phyloP scores from a whole-genome alignment of 805 yeast species.

The Blastobotrys americana region DNA sequence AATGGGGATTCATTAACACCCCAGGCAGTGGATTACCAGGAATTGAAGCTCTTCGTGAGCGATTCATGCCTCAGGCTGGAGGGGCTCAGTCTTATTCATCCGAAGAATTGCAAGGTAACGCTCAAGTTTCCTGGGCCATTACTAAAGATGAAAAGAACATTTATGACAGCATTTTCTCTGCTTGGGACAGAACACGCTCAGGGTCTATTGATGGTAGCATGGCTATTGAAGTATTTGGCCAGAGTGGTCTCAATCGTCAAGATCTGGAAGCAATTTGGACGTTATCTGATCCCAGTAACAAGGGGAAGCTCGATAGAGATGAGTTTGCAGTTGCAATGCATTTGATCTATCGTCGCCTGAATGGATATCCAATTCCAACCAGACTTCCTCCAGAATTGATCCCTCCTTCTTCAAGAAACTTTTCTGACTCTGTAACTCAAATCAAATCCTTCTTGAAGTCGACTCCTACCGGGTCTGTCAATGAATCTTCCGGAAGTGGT shows the following conservation, averaged over 20 bases:
- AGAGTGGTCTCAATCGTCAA: slow-evolving; percentile 78
- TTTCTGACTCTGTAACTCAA: slow-evolving; percentile 62
- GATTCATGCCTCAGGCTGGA: slow-evolving; percentile 50
- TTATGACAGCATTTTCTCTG: slow-evolving; percentile 79
- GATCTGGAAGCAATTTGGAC: slow-evolving; percentile 92
- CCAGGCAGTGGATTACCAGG: slow-evolving; percentile 71
- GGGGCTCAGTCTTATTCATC: slow-evolving; percentile 24
- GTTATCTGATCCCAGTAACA: slow-evolving; percentile 71
- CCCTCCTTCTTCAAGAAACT: slow-evolving; percentile 74
- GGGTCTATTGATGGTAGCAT: slow-evolving; percentile 75
- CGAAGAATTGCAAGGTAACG: slow-evolving; percentile 33
- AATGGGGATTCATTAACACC: slow-evolving; percentile 69
- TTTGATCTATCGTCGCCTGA: slow-evolving; percentile 80
- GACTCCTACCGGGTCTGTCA: slow-evolving; percentile 27
- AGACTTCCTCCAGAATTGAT: slow-evolving; percentile 80
- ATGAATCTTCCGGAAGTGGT: slow-evolving; percentile 19
- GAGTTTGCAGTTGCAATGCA: slow-evolving; percentile 98
- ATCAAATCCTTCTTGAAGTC: slow-evolving; percentile 58
- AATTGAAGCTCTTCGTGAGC: slow-evolving; percentile 54
- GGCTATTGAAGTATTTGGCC: slow-evolving; percentile 81
- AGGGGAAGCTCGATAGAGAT: slow-evolving; percentile 78
- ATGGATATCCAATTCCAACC: slow-evolving; percentile 79
- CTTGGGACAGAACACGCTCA: slow-evolving; percentile 65
- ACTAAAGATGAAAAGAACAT: slow-evolving; percentile 80
- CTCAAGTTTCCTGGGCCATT: slow-evolving; percentile 72